Percentiles rank a stretch among this genome's conserved stretches.
phyloP scores from a whole-genome alignment of 805 yeast genomes.

The Starmerella kuoi region DNA sequence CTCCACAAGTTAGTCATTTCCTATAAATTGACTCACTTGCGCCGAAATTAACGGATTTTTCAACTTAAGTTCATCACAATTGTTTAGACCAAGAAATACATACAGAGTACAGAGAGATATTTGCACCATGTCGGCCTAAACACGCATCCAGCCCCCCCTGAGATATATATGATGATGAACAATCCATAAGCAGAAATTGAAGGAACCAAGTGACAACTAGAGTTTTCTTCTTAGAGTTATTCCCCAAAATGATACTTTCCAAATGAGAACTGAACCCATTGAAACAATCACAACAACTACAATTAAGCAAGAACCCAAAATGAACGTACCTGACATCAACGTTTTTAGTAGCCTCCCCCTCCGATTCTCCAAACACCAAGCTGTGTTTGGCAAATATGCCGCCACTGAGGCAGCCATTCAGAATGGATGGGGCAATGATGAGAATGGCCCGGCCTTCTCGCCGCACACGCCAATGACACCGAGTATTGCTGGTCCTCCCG shows the following conservation, averaged over 20 bases:
- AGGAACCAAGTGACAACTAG: constrained; percentile 3
- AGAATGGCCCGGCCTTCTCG: constrained; percentile 2
- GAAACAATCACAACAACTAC: background rate
- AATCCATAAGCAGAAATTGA: constrained; percentile 6
- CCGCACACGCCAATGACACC: constrained; percentile 20
- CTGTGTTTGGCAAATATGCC: constrained; percentile 28
- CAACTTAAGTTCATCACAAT: constrained; percentile 14
- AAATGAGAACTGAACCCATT: background rate
- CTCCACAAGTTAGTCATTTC: constrained; percentile 7
- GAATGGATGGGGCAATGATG: constrained; percentile 22
- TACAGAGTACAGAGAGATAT: constrained; percentile 4
- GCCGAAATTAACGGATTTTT: background rate
- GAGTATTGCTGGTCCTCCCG: constrained; percentile 1
- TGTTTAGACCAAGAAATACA: constrained; percentile 13
- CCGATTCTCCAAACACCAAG: constrained; percentile 23
- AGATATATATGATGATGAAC: constrained; percentile 9
- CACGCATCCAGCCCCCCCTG: constrained; percentile 4
- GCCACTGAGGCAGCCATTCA: constrained; percentile 25
- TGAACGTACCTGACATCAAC: constrained; percentile 8
- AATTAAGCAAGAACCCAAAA: constrained; percentile 1
- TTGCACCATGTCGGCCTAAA: constrained; percentile 18
- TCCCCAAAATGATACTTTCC: constrained; percentile 9
- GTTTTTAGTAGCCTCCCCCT: constrained; percentile 9
- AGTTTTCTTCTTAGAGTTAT: constrained; percentile 5
- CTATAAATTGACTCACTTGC: constrained; percentile 13